These are phyloP conservation scores for Fusarium tricinctum DNA, from an alignment of 2,329 filamentous ascomycete genomes.

Conservation along the genomic window DNA sequence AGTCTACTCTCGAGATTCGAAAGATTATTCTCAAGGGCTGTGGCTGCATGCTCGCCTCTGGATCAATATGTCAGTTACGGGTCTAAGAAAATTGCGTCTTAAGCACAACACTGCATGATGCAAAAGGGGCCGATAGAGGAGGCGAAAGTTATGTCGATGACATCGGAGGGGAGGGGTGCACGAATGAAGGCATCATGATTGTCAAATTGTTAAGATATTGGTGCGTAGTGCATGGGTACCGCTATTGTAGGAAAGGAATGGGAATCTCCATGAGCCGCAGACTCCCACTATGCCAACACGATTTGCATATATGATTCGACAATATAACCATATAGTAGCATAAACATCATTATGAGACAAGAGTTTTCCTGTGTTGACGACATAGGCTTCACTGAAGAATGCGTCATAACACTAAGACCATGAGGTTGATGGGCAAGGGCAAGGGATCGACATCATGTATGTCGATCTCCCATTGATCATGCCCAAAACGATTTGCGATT, in stretches of 20 bases:
- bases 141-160: neutral
- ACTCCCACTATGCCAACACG: neutral
- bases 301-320: neutral
- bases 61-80: slow-evolving; percentile 38
- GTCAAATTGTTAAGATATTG: slow-evolving; percentile 3
- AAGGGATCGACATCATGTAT: neutral
- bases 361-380: neutral
- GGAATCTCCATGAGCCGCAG: neutral
- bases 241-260: neutral
- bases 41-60: slow-evolving; percentile 69
- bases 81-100: slow-evolving; percentile 2
- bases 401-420: neutral
- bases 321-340: neutral
- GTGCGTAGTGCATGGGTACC: neutral
- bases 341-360: neutral
- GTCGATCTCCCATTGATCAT: slow-evolving; percentile 17
- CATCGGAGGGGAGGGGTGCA: neutral
- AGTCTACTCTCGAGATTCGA: slow-evolving; percentile 67
- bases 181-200: neutral
- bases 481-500: slow-evolving; percentile 7
- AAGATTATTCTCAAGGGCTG: slow-evolving; percentile 67
- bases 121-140: neutral
- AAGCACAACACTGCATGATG: slow-evolving; percentile 1
- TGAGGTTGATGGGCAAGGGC: neutral
- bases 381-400: slow-evolving; percentile 6